These are phyloP conservation scores for Dothiorella sarmentorum DNA, from an alignment of 2,329 filamentous ascomycete species.

Conservation along the genomic window DNA sequence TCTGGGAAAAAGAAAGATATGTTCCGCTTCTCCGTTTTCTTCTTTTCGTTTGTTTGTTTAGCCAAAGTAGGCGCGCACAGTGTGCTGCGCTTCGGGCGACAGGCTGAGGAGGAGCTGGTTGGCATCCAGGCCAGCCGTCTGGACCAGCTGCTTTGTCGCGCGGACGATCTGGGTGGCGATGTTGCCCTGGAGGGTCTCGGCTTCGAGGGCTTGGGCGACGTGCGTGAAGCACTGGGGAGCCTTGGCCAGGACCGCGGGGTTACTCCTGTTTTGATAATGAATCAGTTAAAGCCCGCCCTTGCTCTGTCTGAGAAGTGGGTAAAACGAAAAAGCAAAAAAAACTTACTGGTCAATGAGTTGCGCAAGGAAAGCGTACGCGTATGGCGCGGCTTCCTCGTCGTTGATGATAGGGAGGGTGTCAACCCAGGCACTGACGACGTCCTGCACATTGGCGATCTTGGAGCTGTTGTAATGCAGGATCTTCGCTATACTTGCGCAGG, in stretches of 20 bases:
- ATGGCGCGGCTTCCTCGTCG: constrained; percentile 95
- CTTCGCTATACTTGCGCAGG: constrained; percentile 93
- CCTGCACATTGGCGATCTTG: constrained; percentile 72
- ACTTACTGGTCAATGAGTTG: constrained; percentile 93
- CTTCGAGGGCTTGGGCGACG: constrained; percentile 84
- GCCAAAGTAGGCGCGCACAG: constrained; percentile 74
- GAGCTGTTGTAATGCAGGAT: constrained; percentile 84
- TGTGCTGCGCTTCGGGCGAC: constrained; percentile 74
- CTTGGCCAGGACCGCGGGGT: constrained; percentile 71
- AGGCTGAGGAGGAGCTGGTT: constrained; percentile 72
- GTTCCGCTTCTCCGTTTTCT: background rate
- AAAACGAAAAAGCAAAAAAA: no score
- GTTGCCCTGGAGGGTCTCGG: constrained; percentile 82
- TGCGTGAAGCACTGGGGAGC: constrained; percentile 78
- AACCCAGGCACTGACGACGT: constrained; percentile 80
- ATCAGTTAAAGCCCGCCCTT: no score
- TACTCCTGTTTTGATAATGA: no score
- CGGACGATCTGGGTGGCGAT: constrained; percentile 73
- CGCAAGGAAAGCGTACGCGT: constrained; percentile 87
- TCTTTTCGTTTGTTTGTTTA: constrained; percentile 46
- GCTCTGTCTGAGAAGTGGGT: no score
- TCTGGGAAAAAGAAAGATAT: no score
- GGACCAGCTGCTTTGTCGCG: constrained; percentile 74
- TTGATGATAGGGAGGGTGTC: constrained; percentile 88
- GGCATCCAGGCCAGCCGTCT: constrained; percentile 70